Base-by-base conservation (phyloP, 2,329 filamentous ascomycete genomes). In the Aspergillus tubingensis region DNA sequence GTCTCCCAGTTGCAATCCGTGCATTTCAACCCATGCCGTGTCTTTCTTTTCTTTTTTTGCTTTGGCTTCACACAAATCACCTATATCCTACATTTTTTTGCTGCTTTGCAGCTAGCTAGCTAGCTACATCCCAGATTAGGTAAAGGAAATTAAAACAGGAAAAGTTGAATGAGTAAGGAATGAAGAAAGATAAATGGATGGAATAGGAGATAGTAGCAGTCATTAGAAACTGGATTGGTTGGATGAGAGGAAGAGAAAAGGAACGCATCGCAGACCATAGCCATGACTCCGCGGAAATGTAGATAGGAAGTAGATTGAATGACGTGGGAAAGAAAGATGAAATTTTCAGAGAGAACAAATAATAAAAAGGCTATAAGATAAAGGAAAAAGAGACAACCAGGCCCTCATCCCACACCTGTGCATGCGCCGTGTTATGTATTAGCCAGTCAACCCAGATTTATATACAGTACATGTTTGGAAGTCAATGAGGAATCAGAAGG, bases 381-480 rank as follows among this genome's bases (percentile, higher is more conserved):
- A 44, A 44, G 41, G 7, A 49, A 30, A 13, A 44, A 21, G 10
- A 49, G 25, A 59, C 25, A 41, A n/a, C 21, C 21, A 32, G 43
- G 8, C 25, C 47, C 47, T 50, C 47, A 50, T 30, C 47, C 47
- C 47, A 30, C 17, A 8, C 54, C 41, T 39, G 30, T 61, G n/a
- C 43, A 38, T 61, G 49, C 55, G 54, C 55, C 59, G 50, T 36
- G 17, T 41, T 58, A 57, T 58, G 55, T 61, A 58, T 48, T 41
- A 58, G 25, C 43, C 53, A 32, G 38, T 44, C 25, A 61, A 41
- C 48, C 54, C 54, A 49, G 36, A 41, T 57, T 47, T 61, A 61
- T 61, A 58, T 61, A 58, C 54, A 61, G 53, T 48, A 52, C 54
- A 52, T 43, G 36, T 49, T 27, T 30, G 36, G 23, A 41, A 41